Conservation (phyloP, 495 filamentous ascomycete species). For the Penicillium manginii region DNA sequence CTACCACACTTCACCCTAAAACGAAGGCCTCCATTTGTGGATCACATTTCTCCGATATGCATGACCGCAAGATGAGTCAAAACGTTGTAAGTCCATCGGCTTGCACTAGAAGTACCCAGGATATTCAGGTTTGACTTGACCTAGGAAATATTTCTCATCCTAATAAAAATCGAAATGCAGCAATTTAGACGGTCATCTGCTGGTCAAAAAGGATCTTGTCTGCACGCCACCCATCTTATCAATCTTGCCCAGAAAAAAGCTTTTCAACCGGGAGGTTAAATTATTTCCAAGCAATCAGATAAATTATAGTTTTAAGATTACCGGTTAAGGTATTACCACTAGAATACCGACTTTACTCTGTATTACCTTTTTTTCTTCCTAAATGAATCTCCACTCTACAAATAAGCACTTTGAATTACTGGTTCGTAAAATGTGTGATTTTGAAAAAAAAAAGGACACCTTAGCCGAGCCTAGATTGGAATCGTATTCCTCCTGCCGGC, state of each 20-base stretch:
- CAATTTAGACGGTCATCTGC: too few relatives aligned
- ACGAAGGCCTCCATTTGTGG: background rate
- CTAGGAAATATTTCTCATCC: too few relatives aligned
- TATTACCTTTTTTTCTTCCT: background rate
- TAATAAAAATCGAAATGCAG: too few relatives aligned
- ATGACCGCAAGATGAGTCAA: background rate
- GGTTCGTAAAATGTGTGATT: background rate
- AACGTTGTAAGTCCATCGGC: background rate
- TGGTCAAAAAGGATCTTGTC: too few relatives aligned
- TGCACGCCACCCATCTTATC: background rate
- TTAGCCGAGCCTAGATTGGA: background rate
- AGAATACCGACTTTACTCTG: background rate
- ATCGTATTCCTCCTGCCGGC: background rate
- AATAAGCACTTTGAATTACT: background rate
- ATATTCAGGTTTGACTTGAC: too few relatives aligned
- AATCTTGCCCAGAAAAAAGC: background rate
- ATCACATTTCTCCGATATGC: background rate
- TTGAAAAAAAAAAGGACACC: background rate
- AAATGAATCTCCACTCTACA: background rate
- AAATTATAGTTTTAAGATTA: background rate
- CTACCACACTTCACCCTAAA: background rate
- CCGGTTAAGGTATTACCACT: background rate
- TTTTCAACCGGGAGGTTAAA: background rate
- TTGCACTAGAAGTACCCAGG: background rate
- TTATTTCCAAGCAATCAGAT: background rate